These are phyloP conservation scores for Phytopythium cucurbitacearum DNA, from an alignment of 352 stramenopile species.

Conservation along the genomic window DNA sequence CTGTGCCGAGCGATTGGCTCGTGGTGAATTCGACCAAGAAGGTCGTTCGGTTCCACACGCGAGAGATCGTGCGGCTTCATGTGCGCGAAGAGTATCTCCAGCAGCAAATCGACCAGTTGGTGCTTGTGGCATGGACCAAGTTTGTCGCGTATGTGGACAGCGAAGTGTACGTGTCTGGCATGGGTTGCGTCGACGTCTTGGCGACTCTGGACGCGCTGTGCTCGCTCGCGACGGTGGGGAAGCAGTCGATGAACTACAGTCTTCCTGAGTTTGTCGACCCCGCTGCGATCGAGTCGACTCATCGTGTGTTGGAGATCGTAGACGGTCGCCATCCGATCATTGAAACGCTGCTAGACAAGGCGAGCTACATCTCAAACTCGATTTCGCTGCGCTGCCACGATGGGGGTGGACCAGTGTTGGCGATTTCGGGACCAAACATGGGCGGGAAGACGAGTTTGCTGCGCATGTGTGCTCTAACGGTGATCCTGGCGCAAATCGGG, in stretches of 20 bases:
- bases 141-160: constrained; percentile 30
- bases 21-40: constrained; percentile 43
- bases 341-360: constrained; percentile 28
- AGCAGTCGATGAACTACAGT: constrained; percentile 41
- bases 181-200: constrained; percentile 38
- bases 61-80: constrained; percentile 30
- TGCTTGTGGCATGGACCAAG: constrained; percentile 33
- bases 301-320: constrained; percentile 31
- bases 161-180: constrained; percentile 30
- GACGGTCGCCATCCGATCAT: constrained; percentile 58
- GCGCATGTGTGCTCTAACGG: constrained; percentile 50
- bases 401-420: constrained; percentile 13
- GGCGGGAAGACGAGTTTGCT: constrained; percentile 75
- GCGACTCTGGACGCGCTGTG: constrained; percentile 56
- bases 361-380: constrained; percentile 35
- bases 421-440: constrained; percentile 86
- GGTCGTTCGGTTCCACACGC: constrained; percentile 34
- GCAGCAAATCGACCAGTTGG: constrained; percentile 25
- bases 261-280: constrained; percentile 19
- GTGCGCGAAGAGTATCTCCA: constrained; percentile 23
- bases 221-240: constrained; percentile 49
- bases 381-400: constrained; percentile 14
- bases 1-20: constrained; percentile 32
- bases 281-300: not conserved
- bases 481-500: constrained; percentile 68